Conservation (phyloP, 257 asterid genomes). For the Voacanga thouarsii region DNA sequence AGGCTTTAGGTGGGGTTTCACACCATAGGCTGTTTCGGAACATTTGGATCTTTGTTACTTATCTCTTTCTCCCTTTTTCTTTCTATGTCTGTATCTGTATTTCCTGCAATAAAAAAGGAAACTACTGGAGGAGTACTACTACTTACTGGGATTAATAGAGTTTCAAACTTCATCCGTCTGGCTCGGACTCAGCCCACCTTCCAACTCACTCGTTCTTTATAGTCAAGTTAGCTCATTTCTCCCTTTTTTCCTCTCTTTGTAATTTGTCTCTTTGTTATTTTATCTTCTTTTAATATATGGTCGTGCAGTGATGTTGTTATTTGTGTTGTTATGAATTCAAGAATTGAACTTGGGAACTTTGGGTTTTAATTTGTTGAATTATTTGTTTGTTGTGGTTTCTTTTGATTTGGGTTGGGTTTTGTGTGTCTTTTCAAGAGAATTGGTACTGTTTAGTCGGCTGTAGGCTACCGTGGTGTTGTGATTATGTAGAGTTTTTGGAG, state of each 20-base stretch:
- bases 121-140: not conserved
- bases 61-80: not conserved
- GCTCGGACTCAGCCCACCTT: slow-evolving; percentile 32
- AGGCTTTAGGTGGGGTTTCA: too few relatives aligned
- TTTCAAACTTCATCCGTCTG: slow-evolving; percentile 9
- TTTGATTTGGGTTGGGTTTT: not conserved
- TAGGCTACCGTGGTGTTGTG: not conserved
- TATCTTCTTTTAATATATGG: not conserved
- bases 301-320: not conserved
- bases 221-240: slow-evolving; percentile 31
- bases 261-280: not conserved
- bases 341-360: too few relatives aligned
- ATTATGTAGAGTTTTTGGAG: not conserved
- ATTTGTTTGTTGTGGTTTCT: not conserved
- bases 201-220: slow-evolving; percentile 36
- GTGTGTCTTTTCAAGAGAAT: not conserved
- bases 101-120: not conserved
- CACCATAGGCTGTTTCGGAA: not conserved
- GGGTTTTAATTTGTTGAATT: too few relatives aligned
- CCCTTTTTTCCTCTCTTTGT: not conserved
- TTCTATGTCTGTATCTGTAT: not conserved
- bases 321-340: not conserved
- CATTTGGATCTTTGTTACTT: not conserved
- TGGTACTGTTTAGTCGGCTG: not conserved
- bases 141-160: not conserved